Base-by-base conservation (phyloP, 2,329 filamentous ascomycete species). In the Ophiostoma pallidulum region DNA sequence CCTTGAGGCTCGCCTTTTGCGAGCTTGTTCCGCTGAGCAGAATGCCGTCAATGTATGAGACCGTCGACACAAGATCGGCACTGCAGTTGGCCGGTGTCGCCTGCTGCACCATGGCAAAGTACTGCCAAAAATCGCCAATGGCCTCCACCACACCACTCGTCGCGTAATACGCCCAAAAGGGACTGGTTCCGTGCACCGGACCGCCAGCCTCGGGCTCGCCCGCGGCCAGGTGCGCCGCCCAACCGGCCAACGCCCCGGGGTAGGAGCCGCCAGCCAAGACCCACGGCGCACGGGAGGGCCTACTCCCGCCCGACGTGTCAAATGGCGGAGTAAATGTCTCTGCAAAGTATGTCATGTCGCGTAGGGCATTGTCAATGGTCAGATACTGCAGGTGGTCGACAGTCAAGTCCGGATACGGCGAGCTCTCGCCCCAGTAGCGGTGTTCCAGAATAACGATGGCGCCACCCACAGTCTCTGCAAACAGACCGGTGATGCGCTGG, bases 401-500 rank as follows among this genome's bases (percentile, higher is more conserved):
- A 9, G 64, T 66, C 47, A 69, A 53, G 16, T 49, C 52, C 19
- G 59, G 51, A 42, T 53, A 68, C 1, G 67, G 67, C 7, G 62
- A 63, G 22, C 64, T 67, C 41, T 59, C 53, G 41, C 67, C 67
- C 61, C 62, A 70, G 59, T 70, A 70, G 40, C 67, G 60, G 53
- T 70, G 66, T 58, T 70, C 67, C 32, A 69, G 41, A 22, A 70
- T 53, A 38, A 70, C 55, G 7, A 67, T 60, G 16, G 67, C 67
- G 22, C 58, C 67, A 26, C 66, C 66, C 4, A 65, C 57, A 35
- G 59, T 57, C 54, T 66, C 52, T 2, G 64, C 67, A 46, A 69
- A 60, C n/a, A 62, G 56, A n/a, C 67, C 67, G 0, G 63, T 57
- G 45, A 69, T 83, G 45, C 88, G 88, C 62, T 91, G 47, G 31